These are phyloP conservation scores for Sugiyamaella japonica DNA, from an alignment of 1,139 yeast genomes.

Conservation along the genomic window DNA sequence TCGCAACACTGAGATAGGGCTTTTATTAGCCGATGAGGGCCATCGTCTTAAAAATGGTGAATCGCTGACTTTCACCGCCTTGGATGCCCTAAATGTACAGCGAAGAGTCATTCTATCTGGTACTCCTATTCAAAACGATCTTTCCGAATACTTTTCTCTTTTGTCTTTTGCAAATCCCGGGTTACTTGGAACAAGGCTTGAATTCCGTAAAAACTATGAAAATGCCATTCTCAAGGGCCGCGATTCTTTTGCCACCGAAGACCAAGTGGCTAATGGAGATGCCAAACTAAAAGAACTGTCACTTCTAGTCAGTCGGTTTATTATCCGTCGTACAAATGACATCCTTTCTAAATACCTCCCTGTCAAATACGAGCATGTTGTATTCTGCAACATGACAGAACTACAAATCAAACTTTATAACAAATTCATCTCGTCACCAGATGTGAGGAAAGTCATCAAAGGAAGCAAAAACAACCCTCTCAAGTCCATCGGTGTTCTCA, in stretches of 20 bases:
- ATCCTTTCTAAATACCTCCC: slow-evolving; percentile 91
- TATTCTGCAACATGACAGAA: slow-evolving; percentile 80
- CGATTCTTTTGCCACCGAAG: slow-evolving; percentile 86
- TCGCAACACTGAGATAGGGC: slow-evolving; percentile 78
- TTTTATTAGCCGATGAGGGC: slow-evolving; percentile 94
- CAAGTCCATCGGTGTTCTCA: slow-evolving; percentile 84
- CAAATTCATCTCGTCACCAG: slow-evolving; percentile 79
- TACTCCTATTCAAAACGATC: slow-evolving; percentile 95
- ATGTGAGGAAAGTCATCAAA: slow-evolving; percentile 64
- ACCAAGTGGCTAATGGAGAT: slow-evolving; percentile 73
- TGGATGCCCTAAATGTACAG: slow-evolving; percentile 77
- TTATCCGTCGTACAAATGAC: slow-evolving; percentile 94
- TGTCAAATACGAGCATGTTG: slow-evolving; percentile 92
- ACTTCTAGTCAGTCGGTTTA: slow-evolving; percentile 78
- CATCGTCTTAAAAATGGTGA: slow-evolving; percentile 95
- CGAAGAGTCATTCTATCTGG: slow-evolving; percentile 93
- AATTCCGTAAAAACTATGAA: slow-evolving; percentile 85
- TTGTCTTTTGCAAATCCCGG: slow-evolving; percentile 95
- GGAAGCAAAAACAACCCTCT: slow-evolving; percentile 82
- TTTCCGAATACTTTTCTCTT: slow-evolving; percentile 90
- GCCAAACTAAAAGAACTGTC: slow-evolving; percentile 69
- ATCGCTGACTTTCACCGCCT: slow-evolving; percentile 85
- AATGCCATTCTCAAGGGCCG: slow-evolving; percentile 77
- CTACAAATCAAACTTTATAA: slow-evolving; percentile 71
- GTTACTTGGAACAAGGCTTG: slow-evolving; percentile 76